A percentile compares a stretch with the other conserved stretches of the same genome.
Conservation (phyloP, 371 early-diverging fungal genomes). For the Zychaea mexicana region DNA sequence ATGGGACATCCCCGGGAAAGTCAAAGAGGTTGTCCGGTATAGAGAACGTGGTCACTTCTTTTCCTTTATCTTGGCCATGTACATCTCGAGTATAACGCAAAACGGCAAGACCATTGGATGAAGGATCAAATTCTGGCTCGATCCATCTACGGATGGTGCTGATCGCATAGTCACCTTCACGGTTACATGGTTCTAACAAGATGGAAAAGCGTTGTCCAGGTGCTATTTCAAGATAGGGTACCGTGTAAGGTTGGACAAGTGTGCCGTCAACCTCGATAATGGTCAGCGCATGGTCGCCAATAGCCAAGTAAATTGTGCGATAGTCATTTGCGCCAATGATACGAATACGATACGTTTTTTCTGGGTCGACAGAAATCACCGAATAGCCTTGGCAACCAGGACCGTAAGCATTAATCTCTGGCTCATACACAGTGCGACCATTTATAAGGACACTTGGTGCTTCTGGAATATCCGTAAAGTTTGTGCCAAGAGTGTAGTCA, state of each 20-base stretch:
- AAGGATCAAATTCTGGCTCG: not conserved
- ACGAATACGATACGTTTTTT: slow-evolving; percentile 38
- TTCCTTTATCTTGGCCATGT: not conserved
- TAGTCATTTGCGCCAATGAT: slow-evolving; percentile 41
- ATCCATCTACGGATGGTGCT: slow-evolving; percentile 6
- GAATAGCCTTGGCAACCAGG: slow-evolving; percentile 37
- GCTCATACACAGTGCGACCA: slow-evolving; percentile 33
- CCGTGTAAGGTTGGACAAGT: slow-evolving; percentile 13
- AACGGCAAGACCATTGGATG: slow-evolving; percentile 20
- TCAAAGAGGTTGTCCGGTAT: slow-evolving; percentile 8
- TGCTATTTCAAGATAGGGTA: slow-evolving; percentile 15
- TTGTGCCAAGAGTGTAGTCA: slow-evolving; percentile 24
- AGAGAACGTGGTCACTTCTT: not conserved
- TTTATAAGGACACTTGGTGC: slow-evolving; percentile 48
- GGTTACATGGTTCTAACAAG: slow-evolving; percentile 18
- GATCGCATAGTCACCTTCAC: slow-evolving; percentile 10
- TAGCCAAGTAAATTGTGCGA: slow-evolving; percentile 31
- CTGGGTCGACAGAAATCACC: slow-evolving; percentile 36
- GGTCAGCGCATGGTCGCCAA: slow-evolving; percentile 45
- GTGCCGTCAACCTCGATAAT: slow-evolving; percentile 50
- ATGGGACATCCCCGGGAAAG: slow-evolving; percentile 10
- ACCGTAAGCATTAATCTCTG: not conserved
- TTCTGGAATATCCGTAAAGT: slow-evolving; percentile 26
- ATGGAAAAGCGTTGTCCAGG: slow-evolving; percentile 32
- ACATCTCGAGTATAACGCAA: slow-evolving; percentile 9